These are phyloP conservation scores for Oryza brachyantha DNA, from an alignment of 176 grass and related monocot genomes.

Conservation along the genomic window DNA sequence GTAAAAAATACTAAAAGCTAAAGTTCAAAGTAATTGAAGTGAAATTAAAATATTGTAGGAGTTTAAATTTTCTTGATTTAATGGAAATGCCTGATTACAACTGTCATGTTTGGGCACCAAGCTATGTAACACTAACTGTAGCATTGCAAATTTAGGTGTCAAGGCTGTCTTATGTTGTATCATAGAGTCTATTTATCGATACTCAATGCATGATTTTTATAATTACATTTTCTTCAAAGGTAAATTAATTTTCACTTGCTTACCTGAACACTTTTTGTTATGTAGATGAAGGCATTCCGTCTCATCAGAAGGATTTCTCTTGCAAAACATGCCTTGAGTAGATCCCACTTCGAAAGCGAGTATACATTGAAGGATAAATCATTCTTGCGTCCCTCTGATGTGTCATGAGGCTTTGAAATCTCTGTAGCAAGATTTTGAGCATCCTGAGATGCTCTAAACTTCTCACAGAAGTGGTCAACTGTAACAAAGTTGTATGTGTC, in stretches of 20 bases:
- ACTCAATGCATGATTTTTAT: no score
- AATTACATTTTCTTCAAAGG: neutral
- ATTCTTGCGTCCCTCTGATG: conserved; percentile 41
- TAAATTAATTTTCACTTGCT: neutral
- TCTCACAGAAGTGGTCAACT: conserved; percentile 50
- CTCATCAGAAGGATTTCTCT: conserved; percentile 75
- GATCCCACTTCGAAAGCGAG: conserved; percentile 60
- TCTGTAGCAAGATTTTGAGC: conserved; percentile 55
- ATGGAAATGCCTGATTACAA: no score
- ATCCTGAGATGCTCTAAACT: conserved; percentile 51
- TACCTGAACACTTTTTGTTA: conserved; percentile 52
- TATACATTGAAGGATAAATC: conserved; percentile 60
- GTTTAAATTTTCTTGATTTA: no score
- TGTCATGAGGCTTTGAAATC: conserved; percentile 44
- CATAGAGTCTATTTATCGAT: no score
- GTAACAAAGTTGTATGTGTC: no score
- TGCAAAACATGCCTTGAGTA: conserved; percentile 62
- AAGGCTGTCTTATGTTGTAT: no score
- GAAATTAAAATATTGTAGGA: no score
- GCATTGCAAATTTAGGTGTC: no score
- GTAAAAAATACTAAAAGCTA: no score
- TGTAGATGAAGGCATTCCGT: conserved; percentile 63
- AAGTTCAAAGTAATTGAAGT: no score
- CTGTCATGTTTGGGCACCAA: no score
- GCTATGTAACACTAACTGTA: no score